These are phyloP conservation scores for Microsporum audouinii DNA, from an alignment of 2,329 filamentous ascomycete species.

Conservation along the genomic window DNA sequence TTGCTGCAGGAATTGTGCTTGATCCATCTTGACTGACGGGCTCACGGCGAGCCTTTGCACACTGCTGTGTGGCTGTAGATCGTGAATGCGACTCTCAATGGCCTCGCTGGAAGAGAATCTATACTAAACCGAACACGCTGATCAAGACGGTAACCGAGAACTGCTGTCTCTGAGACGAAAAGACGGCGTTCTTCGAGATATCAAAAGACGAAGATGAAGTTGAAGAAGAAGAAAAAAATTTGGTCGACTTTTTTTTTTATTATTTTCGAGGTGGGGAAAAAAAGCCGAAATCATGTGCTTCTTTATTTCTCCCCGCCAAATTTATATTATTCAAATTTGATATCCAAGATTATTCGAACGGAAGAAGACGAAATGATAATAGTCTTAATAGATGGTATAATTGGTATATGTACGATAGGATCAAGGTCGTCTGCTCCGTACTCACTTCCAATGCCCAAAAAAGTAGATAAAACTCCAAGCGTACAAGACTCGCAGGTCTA, in stretches of 20 bases:
- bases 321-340: background rate
- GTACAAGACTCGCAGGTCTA: background rate
- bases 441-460: background rate
- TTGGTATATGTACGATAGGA: background rate
- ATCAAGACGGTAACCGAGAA: background rate
- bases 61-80: background rate
- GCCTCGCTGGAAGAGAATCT: background rate
- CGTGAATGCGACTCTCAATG: background rate
- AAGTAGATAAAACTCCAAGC: background rate
- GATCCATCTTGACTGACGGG: conserved; percentile 49
- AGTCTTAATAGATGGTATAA: background rate
- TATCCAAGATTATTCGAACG: background rate
- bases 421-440: background rate
- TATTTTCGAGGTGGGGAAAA: conserved; percentile 7
- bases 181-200: background rate
- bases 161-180: background rate
- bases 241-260: background rate
- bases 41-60: background rate
- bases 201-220: conserved; percentile 6
- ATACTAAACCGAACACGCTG: background rate
- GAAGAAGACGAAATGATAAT: background rate
- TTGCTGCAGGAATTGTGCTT: conserved; percentile 73
- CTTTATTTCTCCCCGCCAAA: background rate
- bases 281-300: conserved; percentile 1
- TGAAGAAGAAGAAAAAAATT: conserved; percentile 8